Evolutionary conservation across 306 rosid species (phyloP), one percentile per base, ranked within the genome.

Genomic region (Cucurbita maxima): DNA sequence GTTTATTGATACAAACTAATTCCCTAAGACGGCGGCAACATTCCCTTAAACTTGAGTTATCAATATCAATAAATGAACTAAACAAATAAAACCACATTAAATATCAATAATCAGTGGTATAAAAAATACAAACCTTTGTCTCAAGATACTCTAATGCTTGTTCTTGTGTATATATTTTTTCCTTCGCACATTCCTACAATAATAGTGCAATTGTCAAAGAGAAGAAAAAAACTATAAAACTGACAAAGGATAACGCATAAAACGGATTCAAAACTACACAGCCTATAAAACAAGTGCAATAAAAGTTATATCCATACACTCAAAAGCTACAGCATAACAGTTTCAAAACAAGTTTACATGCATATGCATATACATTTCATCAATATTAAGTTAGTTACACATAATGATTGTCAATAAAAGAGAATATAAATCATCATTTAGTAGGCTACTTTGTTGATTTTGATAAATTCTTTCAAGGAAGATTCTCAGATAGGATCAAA

Each of bases 141-240:
- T 88, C 96, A 53, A 92, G 92, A 76, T 76, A 87, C 69, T 74
- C 88, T 79, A 92, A 48, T 59, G 98, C 98, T 81, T 92, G 90
- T 67, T 87, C 84, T 78, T 72, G 81, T 12, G 92, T 87, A 70
- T 76, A 81, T 74, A 92, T 76, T 12, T 87, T 81, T 70, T 40
- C 80, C 81, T 85, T 89, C 25, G 84, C 75, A 81, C 98, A 90
- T 79, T 92, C 98, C 98, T 92, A 76, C 78, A 75, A 81, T 82
- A 38, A 59, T 52, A 52, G 72, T 76, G 54, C 74, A 82, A 45
- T 73, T 52, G 78, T 71, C 44, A 74, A 38, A 66, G 74, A 37
- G 34, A 30, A 30, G 0, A 30, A 76, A 30, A 36, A 15, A 66
- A 73, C 45, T 14, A 76, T 45, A 71, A 37, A 57, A 58, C 73